phyloP scores from a whole-genome alignment of 441 rosid genomes.

The Mallotus japonicus region DNA sequence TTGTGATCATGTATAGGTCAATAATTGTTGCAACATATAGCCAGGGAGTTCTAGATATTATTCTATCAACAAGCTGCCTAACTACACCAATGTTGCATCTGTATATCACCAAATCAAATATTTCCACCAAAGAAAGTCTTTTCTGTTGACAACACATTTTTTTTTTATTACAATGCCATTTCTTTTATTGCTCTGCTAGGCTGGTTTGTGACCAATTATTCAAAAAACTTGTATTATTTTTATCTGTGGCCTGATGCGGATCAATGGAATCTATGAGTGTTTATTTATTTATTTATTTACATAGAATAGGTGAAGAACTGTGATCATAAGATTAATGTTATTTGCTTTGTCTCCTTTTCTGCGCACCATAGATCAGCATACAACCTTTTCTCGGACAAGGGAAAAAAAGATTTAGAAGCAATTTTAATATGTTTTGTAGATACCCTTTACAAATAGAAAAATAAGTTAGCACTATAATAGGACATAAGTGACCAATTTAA shows the following conservation, averaged over 20 bases:
- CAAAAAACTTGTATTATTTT: background rate
- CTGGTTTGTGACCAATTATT: constrained; percentile 17
- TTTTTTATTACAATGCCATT: background rate
- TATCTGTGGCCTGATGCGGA: background rate
- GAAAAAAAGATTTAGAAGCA: constrained; percentile 14
- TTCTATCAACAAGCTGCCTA: constrained; percentile 6
- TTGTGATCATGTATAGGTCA: constrained; percentile 1
- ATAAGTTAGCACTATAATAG: constrained; percentile 28
- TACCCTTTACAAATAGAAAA: constrained; percentile 22
- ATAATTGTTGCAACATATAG: constrained; percentile 12
- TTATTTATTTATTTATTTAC: constrained; percentile 1
- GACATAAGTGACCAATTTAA: constrained; percentile 14
- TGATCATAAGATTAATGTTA: background rate
- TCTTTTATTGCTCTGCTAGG: background rate
- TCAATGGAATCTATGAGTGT: background rate
- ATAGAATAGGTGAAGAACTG: background rate
- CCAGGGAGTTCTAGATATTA: background rate
- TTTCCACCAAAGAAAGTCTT: background rate
- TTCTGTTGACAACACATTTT: background rate
- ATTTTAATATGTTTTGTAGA: constrained; percentile 18
- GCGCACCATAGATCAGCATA: constrained; percentile 25
- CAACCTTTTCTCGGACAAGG: constrained; percentile 40
- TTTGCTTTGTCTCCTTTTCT: constrained; percentile 30
- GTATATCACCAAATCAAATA: background rate
- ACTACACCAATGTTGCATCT: background rate